Base-by-base conservation (phyloP, 352 stramenopile genomes). In the Globisporangium solare region DNA sequence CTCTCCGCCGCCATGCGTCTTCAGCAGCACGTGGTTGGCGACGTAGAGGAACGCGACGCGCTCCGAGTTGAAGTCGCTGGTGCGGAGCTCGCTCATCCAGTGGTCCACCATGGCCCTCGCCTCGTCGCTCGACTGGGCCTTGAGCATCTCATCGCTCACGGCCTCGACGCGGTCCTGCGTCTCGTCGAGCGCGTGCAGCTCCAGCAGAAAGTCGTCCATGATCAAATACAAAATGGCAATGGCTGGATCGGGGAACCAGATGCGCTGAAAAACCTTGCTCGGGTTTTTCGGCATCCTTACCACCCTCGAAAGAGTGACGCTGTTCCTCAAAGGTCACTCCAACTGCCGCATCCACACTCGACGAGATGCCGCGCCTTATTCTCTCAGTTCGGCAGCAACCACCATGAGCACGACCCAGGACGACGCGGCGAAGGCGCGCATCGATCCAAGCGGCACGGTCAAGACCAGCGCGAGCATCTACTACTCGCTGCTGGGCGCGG, bases 11-110 rank as follows among this genome's bases (percentile, higher is more conserved):
- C 27, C 27, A 1, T 35, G 55, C 15, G 71, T 81, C 63, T 93
- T 93, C 52, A 85, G 83, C 20, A 93, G 68, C 58, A 93, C 83
- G 64, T 93, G 83, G 56, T 93, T 93, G 55, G 83, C 80, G 50
- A 93, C 83, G 53, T 89, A 93, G 5, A 93, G 71, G 63, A 87
- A 93, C 12, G 83, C 80, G 35, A 93, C 73, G 56, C 83, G 80
- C 60, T 93, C 83, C 17, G 78, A 81, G 63, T 91, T 79, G 58
- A 90, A 83, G 64, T 91, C 83, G 63, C 76, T 88, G 37, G 71
- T 63, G 14, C 81, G 75, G 55, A 93, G 67, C 45, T 71, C 76
- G 43, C 72, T 56, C 41, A 90, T 83, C 83, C 80, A 93, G 47
- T 68, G 70, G 50, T 73, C 67, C 32, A 87, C 72, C 75, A 93